Percentiles rank a stretch among this genome's conserved stretches.
These are phyloP conservation scores for Cenchrus purpureus DNA, from an alignment of 176 grass and related monocot species.

Conservation along the genomic window DNA sequence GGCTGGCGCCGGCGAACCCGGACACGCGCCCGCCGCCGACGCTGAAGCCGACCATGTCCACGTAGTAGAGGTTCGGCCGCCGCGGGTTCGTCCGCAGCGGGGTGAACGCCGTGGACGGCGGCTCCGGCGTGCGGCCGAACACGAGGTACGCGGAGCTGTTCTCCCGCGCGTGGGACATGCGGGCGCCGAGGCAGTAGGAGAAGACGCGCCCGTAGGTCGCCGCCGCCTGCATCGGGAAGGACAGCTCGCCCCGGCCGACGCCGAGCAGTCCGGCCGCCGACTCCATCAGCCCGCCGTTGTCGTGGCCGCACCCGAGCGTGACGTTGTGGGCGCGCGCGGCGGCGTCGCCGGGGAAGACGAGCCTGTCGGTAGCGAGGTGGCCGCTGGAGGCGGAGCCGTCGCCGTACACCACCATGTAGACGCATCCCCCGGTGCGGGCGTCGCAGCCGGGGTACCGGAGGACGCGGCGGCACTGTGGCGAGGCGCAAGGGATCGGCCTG, in stretches of 20 bases:
- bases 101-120: slow-evolving; percentile 48
- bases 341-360: slow-evolving; percentile 51
- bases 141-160: slow-evolving; percentile 57
- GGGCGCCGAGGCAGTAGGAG: slow-evolving; percentile 78
- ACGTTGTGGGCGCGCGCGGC: slow-evolving; percentile 36
- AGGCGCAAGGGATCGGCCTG: slow-evolving; percentile 46
- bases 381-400: slow-evolving; percentile 64
- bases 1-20: slow-evolving; percentile 39
- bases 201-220: slow-evolving; percentile 56
- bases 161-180: slow-evolving; percentile 17
- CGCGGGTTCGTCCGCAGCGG: slow-evolving; percentile 58
- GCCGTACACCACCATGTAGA: slow-evolving; percentile 62
- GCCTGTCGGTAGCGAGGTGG: slow-evolving; percentile 59
- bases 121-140: slow-evolving; percentile 62
- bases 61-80: slow-evolving; percentile 57
- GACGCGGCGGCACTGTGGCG: slow-evolving; percentile 42
- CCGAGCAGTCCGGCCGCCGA: slow-evolving; percentile 67
- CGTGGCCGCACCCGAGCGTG: slow-evolving; percentile 70
- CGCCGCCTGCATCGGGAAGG: slow-evolving; percentile 63
- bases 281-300: slow-evolving; percentile 65
- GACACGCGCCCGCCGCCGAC: slow-evolving; percentile 51
- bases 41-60: slow-evolving; percentile 66
- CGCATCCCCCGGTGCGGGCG: slow-evolving; percentile 37
- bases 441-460: slow-evolving; percentile 57
- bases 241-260: slow-evolving; percentile 59